Percentiles rank a stretch among this genome's conserved stretches.
phyloP scores from a whole-genome alignment of 805 yeast species.

The Metschnikowia henanensis region DNA sequence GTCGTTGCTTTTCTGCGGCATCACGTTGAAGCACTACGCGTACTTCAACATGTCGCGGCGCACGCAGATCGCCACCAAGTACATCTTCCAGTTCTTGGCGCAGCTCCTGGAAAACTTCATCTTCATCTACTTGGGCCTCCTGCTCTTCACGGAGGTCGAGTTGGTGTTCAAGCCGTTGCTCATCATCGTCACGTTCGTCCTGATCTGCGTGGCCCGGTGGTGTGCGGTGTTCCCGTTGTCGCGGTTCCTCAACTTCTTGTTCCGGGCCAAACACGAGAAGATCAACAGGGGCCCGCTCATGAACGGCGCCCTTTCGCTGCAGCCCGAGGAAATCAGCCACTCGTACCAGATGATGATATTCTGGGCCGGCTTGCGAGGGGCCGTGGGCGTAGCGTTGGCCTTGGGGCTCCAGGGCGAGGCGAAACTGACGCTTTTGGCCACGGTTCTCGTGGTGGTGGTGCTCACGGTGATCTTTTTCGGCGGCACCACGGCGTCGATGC shows the following conservation, averaged over 20 bases:
- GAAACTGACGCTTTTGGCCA: constrained; percentile 84
- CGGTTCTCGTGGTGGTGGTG: constrained; percentile 95
- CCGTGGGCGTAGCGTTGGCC: constrained; percentile 98
- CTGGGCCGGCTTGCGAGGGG: constrained; percentile 99
- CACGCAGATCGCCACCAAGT: constrained; percentile 95
- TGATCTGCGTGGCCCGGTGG: constrained; percentile 95
- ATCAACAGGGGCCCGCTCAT: constrained; percentile 27
- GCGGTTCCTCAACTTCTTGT: constrained; percentile 75
- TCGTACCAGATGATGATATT: constrained; percentile 98
- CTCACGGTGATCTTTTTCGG: constrained; percentile 95
- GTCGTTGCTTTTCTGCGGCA: constrained; percentile 92
- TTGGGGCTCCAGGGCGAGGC: constrained; percentile 96
- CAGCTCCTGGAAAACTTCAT: constrained; percentile 96
- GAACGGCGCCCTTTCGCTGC: constrained; percentile 42
- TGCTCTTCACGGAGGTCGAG: constrained; percentile 94
- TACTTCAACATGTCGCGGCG: constrained; percentile 96
- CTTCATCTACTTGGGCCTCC: constrained; percentile 90
- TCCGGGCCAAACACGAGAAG: constrained; percentile 54
- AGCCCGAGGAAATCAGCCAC: constrained; percentile 84
- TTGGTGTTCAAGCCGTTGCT: constrained; percentile 91
- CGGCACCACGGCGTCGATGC: constrained; percentile 98
- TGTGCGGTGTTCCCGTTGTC: constrained; percentile 96
- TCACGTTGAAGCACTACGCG: constrained; percentile 95
- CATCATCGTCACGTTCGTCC: constrained; percentile 84
- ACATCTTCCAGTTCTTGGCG: constrained; percentile 90